Conservation (phyloP, 768 basidiomycete genomes). For the Leucocoprinus leucothites region DNA sequence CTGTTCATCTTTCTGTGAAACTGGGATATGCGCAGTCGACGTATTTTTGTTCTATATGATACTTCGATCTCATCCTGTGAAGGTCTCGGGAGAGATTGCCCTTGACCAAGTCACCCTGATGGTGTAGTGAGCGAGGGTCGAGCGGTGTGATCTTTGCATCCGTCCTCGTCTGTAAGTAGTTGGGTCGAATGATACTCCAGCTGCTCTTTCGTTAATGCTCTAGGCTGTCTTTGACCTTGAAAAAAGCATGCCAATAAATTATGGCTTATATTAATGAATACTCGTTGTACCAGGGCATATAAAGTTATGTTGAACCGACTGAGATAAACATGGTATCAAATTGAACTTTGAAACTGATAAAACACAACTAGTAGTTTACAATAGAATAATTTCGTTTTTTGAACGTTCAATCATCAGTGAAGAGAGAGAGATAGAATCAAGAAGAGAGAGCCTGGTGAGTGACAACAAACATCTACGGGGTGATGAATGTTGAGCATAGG, state of each 20-base stretch:
- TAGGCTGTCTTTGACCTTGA: too few species aligned
- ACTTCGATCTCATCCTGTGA: background rate
- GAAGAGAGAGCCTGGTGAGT: background rate
- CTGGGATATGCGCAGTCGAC: background rate
- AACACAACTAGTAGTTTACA: conserved; percentile 2
- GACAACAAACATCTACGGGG: background rate
- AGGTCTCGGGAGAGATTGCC: background rate
- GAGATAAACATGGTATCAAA: conserved; percentile 1
- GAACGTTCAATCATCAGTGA: background rate
- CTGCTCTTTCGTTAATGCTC: too few species aligned
- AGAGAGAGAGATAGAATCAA: background rate
- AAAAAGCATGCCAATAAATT: too few species aligned
- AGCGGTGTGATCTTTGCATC: too few species aligned
- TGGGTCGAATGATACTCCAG: too few species aligned
- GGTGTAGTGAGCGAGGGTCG: too few species aligned
- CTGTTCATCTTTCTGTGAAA: background rate
- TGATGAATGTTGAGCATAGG: background rate
- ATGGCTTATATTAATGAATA: too few species aligned
- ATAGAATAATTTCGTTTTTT: background rate
- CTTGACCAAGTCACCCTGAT: background rate
- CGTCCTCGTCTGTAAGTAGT: too few species aligned
- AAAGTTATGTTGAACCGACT: too few species aligned
- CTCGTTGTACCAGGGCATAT: too few species aligned
- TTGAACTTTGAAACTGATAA: background rate
- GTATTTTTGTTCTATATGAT: background rate